phyloP scores from a whole-genome alignment of 2,329 filamentous ascomycete species.

The Boeremia lycopersici region DNA sequence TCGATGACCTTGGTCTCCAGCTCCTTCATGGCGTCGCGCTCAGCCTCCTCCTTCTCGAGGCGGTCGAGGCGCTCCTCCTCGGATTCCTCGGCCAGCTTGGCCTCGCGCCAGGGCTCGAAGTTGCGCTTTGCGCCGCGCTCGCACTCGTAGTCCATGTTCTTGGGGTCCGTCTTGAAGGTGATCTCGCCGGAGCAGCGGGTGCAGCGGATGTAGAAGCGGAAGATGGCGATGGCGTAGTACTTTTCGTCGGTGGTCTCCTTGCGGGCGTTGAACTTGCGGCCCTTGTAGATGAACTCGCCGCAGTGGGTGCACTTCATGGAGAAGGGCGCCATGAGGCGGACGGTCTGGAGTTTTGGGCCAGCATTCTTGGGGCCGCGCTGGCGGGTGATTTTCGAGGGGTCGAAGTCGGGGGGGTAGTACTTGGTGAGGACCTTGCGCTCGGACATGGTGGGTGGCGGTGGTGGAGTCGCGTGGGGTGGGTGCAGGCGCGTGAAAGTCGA shows the following conservation, averaged over 20 bases:
- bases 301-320: slow-evolving; percentile 74
- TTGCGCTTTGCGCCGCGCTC: slow-evolving; percentile 87
- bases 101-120: slow-evolving; percentile 86
- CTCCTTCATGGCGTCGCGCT: slow-evolving; percentile 92
- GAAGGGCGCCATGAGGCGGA: slow-evolving; percentile 90
- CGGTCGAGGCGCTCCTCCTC: slow-evolving; percentile 86
- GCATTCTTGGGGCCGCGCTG: slow-evolving; percentile 71
- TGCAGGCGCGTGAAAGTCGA: no score
- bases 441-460: slow-evolving; percentile 66
- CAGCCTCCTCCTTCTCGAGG: slow-evolving; percentile 77
- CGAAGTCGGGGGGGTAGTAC: slow-evolving; percentile 80
- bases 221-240: slow-evolving; percentile 87
- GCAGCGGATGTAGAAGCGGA: slow-evolving; percentile 86
- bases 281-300: slow-evolving; percentile 88
- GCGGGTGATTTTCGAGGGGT: slow-evolving; percentile 78
- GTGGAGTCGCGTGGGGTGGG: background rate
- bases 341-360: slow-evolving; percentile 81
- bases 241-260: slow-evolving; percentile 92
- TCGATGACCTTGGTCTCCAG: slow-evolving; percentile 92
- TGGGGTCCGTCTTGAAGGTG: slow-evolving; percentile 92
- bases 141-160: slow-evolving; percentile 87
- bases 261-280: slow-evolving; percentile 91
- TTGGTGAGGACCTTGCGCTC: slow-evolving; percentile 80
- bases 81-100: slow-evolving; percentile 73
- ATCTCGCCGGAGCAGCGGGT: slow-evolving; percentile 86